Evolutionary conservation across 768 basidiomycete genomes (phyloP).

Genomic region (Grammothele lineata): DNA sequence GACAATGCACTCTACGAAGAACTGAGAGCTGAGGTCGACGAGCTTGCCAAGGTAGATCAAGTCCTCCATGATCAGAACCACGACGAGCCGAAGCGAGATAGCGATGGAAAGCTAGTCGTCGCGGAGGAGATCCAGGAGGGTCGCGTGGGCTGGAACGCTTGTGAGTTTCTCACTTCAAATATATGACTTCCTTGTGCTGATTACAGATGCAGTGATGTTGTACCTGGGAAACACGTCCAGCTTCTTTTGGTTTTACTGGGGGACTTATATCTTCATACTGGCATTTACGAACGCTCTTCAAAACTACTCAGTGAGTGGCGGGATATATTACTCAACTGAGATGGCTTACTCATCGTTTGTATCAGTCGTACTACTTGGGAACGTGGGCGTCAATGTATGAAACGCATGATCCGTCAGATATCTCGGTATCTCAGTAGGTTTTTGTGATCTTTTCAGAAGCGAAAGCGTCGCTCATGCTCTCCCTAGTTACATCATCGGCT

Average conservation of each 20-base stretch:
- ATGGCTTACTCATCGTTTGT: not conserved
- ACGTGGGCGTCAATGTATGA: no score
- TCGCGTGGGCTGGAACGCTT: not conserved
- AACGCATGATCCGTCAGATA: no score
- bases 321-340: not conserved
- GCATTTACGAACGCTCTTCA: not conserved
- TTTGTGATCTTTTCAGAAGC: no score
- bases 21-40: not conserved
- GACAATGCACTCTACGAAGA: not conserved
- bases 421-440: no score
- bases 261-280: not conserved
- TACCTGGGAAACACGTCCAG: not conserved
- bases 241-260: not conserved
- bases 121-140: not conserved
- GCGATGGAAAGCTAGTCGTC: constrained; percentile 27
- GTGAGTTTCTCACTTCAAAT: not conserved
- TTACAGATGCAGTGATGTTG: not conserved
- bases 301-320: not conserved
- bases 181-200: not conserved
- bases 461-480: no score
- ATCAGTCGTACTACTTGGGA: no score
- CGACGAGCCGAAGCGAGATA: not conserved
- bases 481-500: no score
- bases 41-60: not conserved
- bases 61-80: not conserved